A percentile compares a stretch with the other conserved stretches of the same genome.
These are phyloP conservation scores for Cryptococcus sp. DNA, from an alignment of 1,284 basidiomycete genomes.

Conservation along the genomic window DNA sequence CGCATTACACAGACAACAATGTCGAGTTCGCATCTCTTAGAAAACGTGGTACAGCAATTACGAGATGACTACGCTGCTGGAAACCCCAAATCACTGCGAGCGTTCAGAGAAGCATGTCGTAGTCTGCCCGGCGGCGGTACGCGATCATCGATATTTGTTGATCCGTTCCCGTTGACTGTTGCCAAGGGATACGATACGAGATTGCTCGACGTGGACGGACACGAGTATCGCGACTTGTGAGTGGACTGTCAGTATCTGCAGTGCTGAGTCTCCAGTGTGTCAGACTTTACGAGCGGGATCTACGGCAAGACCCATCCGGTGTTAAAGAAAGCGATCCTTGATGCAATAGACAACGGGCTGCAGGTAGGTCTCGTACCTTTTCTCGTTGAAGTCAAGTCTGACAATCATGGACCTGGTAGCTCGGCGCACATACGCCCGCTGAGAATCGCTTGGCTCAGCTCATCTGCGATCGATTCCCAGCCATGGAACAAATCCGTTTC, in stretches of 20 bases:
- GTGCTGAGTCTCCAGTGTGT: conserved; percentile 16
- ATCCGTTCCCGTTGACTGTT: conserved; percentile 32
- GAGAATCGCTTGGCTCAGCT: conserved; percentile 24
- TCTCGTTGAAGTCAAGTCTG: background rate
- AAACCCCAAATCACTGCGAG: background rate
- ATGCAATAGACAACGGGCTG: conserved; percentile 21
- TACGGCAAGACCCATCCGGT: conserved; percentile 33
- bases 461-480: conserved; percentile 29
- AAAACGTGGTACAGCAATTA: too few species aligned
- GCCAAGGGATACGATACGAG: conserved; percentile 13
- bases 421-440: conserved; percentile 28
- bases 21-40: too few species aligned
- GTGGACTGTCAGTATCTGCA: background rate
- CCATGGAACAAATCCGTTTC: conserved; percentile 39
- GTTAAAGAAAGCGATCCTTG: conserved; percentile 22
- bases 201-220: conserved; percentile 29
- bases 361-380: conserved; percentile 14
- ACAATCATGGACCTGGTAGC: conserved; percentile 13
- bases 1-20: too few species aligned
- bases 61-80: background rate
- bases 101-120: background rate
- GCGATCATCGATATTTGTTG: conserved; percentile 28
- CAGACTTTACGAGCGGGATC: conserved; percentile 34
- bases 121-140: conserved; percentile 29
- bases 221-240: conserved; percentile 32